Evolutionary conservation across 169 alveolate genomes (phyloP).

Genomic region (Babesia bovis): DNA sequence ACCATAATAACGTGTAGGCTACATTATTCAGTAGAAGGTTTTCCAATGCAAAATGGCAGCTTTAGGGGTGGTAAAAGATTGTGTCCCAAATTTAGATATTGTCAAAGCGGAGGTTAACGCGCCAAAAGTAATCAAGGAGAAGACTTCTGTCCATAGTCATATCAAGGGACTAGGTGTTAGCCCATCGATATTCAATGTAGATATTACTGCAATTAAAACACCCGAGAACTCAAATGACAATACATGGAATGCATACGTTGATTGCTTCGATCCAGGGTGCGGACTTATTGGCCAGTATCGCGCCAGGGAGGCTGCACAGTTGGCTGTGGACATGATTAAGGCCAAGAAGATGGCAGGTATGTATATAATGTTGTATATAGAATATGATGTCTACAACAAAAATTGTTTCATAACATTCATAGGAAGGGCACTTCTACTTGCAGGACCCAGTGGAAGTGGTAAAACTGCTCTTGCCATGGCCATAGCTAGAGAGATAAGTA

Average conservation of each 20-base stretch:
- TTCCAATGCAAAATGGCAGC: constrained; percentile 11
- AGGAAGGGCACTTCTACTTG: constrained; percentile 83
- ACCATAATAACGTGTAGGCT: not conserved
- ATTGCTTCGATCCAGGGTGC: constrained; percentile 73
- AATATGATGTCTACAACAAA: constrained; percentile 22
- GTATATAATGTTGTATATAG: constrained; percentile 30
- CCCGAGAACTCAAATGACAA: constrained; percentile 2
- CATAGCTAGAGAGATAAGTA: constrained; percentile 97
- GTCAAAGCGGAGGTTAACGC: constrained; percentile 20
- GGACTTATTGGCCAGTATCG: constrained; percentile 98
- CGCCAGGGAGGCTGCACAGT: constrained; percentile 99
- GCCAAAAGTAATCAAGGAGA: constrained; percentile 58
- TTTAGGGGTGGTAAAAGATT: constrained; percentile 28
- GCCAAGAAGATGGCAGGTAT: constrained; percentile 96
- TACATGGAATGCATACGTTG: constrained; percentile 45
- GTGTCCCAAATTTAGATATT: constrained; percentile 17
- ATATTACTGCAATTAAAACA: constrained; percentile 44
- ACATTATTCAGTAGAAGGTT: not conserved
- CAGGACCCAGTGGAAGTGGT: constrained; percentile 98
- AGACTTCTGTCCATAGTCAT: constrained; percentile 98
- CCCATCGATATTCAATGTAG: constrained; percentile 75
- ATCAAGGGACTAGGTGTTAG: constrained; percentile 98
- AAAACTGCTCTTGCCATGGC: constrained; percentile 99
- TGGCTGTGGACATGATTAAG: constrained; percentile 96
- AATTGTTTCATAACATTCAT: not conserved